Evolutionary conservation across 768 basidiomycete genomes (phyloP).

Genomic region (Psilocybe cyanescens): DNA sequence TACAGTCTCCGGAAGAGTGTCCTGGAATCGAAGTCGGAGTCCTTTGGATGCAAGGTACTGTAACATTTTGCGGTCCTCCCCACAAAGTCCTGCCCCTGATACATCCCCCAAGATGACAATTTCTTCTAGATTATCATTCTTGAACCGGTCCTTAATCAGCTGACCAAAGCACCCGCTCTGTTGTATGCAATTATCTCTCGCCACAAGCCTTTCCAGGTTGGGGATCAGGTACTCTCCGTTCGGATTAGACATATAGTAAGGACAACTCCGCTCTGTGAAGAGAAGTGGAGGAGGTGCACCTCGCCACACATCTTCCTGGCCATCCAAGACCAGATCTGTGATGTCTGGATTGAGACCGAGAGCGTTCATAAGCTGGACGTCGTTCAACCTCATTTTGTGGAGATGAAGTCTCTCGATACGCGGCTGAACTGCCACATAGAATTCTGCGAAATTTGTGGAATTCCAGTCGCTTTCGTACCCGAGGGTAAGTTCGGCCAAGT

Average conservation of each 20-base stretch:
- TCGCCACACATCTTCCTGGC: not conserved
- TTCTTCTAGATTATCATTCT: not conserved
- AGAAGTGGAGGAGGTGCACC: not conserved
- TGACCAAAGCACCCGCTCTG: not conserved
- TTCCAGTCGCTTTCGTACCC: constrained; percentile 12
- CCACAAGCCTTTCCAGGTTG: not conserved
- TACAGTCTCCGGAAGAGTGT: not conserved
- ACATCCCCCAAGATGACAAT: constrained; percentile 1
- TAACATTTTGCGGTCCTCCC: not conserved
- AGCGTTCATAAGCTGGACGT: not conserved
- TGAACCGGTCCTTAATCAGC: constrained; percentile 7
- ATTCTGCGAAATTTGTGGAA: not conserved
- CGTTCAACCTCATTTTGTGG: constrained; percentile 5
- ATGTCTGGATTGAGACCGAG: not conserved
- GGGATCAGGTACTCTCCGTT: not conserved
- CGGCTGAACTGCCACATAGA: not conserved
- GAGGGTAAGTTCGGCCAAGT: constrained; percentile 5
- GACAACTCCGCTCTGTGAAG: constrained; percentile 3
- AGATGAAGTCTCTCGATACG: constrained; percentile 4
- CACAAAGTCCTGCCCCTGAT: not conserved
- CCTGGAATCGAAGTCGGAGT: not conserved
- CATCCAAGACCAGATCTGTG: constrained; percentile 6
- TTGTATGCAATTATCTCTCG: constrained; percentile 4
- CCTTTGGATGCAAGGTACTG: not conserved
- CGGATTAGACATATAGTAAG: not conserved